Percentiles rank a stretch among this genome's conserved stretches.
These are phyloP conservation scores for Furcasterigmium sp. DNA, from an alignment of 2,329 filamentous ascomycete species.

Conservation along the genomic window DNA sequence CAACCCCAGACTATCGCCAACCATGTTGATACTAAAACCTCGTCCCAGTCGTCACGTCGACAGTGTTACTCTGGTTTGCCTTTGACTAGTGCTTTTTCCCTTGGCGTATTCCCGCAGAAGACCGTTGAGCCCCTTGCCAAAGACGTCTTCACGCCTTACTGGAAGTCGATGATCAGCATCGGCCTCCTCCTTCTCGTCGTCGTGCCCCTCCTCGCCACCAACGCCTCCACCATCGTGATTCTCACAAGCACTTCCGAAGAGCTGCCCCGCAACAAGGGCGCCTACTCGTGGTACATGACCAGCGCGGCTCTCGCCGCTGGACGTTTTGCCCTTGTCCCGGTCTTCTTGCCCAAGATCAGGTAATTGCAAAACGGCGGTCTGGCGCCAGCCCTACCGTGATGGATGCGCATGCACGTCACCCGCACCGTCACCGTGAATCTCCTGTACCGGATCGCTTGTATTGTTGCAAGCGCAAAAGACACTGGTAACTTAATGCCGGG, in stretches of 20 bases:
- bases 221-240: background rate
- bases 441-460: no score
- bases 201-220: background rate
- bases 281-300: background rate
- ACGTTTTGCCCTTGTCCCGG: background rate
- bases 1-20: no score
- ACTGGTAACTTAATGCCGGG: no score
- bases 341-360: background rate
- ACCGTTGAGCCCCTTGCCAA: slow-evolving; percentile 1
- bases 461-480: no score
- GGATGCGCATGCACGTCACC: no score
- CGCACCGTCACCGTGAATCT: no score
- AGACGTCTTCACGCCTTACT: slow-evolving; percentile 3
- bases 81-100: slow-evolving; percentile 4
- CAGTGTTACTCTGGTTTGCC: slow-evolving; percentile 3
- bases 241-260: background rate
- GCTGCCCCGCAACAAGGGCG: background rate
- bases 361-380: background rate
- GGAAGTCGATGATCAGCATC: background rate
- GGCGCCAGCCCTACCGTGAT: no score
- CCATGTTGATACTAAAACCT: slow-evolving; percentile 5
- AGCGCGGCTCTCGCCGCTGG: background rate
- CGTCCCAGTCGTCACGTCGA: slow-evolving; percentile 3
- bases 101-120: slow-evolving; percentile 1
- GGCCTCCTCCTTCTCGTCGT: background rate